These are phyloP conservation scores for Ilyonectria sp. DNA, from an alignment of 2,329 filamentous ascomycete genomes.

Conservation along the genomic window DNA sequence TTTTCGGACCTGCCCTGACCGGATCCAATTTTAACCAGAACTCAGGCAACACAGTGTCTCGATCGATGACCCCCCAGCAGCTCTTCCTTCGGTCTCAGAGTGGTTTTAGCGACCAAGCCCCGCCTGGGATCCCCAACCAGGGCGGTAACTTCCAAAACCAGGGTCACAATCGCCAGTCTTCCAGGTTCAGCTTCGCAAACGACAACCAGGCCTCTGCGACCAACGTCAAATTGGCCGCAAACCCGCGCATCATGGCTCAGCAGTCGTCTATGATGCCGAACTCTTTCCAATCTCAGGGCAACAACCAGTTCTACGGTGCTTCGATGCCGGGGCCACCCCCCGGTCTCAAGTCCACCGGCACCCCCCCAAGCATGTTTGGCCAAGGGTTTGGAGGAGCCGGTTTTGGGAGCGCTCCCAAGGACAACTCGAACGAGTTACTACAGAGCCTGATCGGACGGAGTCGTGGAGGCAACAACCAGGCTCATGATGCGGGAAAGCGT, in stretches of 20 bases:
- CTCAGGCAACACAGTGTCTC: constrained; percentile 70
- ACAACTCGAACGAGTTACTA: constrained; percentile 76
- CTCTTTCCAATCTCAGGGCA: constrained; percentile 71
- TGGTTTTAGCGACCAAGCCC: constrained; percentile 73
- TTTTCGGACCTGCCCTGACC: constrained; percentile 68
- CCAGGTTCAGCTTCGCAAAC: constrained; percentile 89
- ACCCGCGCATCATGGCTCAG: constrained; percentile 85
- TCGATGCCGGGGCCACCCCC: constrained; percentile 95
- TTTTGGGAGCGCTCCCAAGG: constrained; percentile 80
- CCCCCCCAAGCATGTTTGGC: constrained; percentile 94
- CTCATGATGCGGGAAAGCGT: constrained; percentile 94
- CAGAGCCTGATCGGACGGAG: constrained; percentile 85
- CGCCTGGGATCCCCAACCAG: constrained; percentile 69
- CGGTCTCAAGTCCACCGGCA: constrained; percentile 94
- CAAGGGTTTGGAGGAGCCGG: constrained; percentile 86
- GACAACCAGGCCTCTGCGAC: constrained; percentile 70
- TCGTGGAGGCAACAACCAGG: constrained; percentile 77
- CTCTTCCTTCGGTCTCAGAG: constrained; percentile 76
- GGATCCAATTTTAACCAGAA: constrained; percentile 64
- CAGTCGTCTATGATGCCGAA: constrained; percentile 90
- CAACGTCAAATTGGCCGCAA: constrained; percentile 82
- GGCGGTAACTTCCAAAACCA: constrained; percentile 67
- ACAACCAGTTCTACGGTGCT: constrained; percentile 83
- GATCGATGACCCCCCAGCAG: constrained; percentile 86
- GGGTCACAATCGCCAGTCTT: constrained; percentile 86